Evolutionary conservation across 345 rosid species (phyloP), one percentile per base, ranked within the genome.

Genomic region (Atalantia buxifolia): DNA sequence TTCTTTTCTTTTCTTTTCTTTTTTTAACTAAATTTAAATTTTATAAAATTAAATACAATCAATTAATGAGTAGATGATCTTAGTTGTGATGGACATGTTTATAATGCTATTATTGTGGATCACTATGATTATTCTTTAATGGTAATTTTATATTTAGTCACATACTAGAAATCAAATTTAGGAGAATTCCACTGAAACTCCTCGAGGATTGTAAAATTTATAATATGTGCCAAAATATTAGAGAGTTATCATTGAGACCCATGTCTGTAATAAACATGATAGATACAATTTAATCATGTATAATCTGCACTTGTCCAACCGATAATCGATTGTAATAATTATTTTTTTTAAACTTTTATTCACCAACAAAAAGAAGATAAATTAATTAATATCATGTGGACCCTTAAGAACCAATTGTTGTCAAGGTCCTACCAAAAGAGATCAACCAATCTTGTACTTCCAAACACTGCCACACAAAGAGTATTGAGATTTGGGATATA

Each of bases 391-490:
- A 57, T 57, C 18, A 8, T 27, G 68, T 61, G 56, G 77, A 4
- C 57, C 77, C 35, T 10, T 4, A 30, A 18, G 77, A 75, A 12
- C 40, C 42, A 62, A 75, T 75, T 64, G 62, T 75, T 13, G 18
- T 64, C 45, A 50, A 5, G 40, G 38, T 21, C 60, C 70, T 62
- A 45, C 6, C 7, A 75, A 28, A 30, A 63, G 40, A 42, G 48
- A 42, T 42, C 48, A 42, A 45, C 56, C 45, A 75, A 48, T 48
- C 45, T 48, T 30, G 19, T 71, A 55, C 28, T 65, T 66, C 33
- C 53, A 62, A 74, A 74, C 60, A 27, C 77, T 74, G 60, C 77
- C 77, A 62, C 77, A 61, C 68, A 74, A 61, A 50, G 38, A 62
- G 21, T 16, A 50, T 28, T 36, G 7, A 22, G 38, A 62, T 28